Conservation (phyloP, 2,329 filamentous ascomycete species). For the Apiospora rasikravindrae region DNA sequence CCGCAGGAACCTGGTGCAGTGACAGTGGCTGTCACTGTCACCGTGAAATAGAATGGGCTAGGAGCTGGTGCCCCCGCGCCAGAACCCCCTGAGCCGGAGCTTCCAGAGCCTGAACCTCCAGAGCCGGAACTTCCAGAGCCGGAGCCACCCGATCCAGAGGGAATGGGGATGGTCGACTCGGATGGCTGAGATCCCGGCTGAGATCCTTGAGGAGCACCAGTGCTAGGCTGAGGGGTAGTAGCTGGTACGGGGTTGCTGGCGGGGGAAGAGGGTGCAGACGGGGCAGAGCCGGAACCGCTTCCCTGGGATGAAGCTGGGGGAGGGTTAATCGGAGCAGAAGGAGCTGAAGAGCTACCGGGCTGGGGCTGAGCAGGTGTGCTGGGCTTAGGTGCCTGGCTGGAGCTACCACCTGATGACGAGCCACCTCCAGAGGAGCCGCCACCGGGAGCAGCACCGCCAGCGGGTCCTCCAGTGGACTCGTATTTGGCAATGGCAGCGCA, state of each 20-base stretch:
- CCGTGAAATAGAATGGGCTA: conserved; percentile 6
- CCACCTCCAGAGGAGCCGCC: conserved; percentile 11
- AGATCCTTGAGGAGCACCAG: neutral
- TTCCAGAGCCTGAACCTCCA: neutral
- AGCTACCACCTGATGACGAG: conserved; percentile 10
- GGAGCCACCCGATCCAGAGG: neutral
- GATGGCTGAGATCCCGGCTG: conserved; percentile 18
- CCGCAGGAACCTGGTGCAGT: conserved; percentile 39
- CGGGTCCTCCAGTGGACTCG: conserved; percentile 30
- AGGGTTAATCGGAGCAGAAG: neutral
- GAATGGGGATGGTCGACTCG: neutral
- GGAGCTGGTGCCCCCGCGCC: conserved; percentile 1
- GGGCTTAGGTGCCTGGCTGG: conserved; percentile 9
- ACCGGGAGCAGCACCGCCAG: conserved; percentile 16
- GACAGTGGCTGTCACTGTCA: conserved; percentile 26
- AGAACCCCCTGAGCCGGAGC: neutral
- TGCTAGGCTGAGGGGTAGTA: neutral
- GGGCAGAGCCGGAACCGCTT: neutral
- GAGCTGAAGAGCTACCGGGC: neutral
- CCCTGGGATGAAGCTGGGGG: neutral
- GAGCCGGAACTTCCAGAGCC: neutral
- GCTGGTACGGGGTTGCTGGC: neutral
- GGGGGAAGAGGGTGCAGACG: neutral
- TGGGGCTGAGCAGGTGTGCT: neutral
- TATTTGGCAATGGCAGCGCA: conserved; percentile 66